phyloP scores from a whole-genome alignment of 2,329 filamentous ascomycete species.

The Biscogniauxia marginata region DNA sequence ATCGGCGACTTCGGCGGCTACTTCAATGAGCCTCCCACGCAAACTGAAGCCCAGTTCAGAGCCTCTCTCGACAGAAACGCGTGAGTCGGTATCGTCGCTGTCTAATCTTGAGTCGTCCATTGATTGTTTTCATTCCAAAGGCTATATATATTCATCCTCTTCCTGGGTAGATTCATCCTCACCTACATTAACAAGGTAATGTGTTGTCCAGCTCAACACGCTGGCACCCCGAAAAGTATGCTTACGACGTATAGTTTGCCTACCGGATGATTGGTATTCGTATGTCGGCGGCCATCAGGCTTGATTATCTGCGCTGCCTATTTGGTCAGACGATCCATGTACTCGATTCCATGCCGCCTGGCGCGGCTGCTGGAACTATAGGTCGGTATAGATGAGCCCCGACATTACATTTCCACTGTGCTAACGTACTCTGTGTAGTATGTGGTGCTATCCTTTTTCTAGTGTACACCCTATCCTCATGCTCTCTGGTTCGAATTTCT shows the following conservation, averaged over 20 bases:
- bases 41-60: conserved; percentile 40
- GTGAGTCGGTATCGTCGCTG: conserved; percentile 29
- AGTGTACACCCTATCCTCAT: not conserved
- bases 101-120: not conserved
- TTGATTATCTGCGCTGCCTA: conserved; percentile 62
- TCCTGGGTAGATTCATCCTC: conserved; percentile 63
- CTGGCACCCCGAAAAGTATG: not conserved
- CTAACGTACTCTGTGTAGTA: not conserved
- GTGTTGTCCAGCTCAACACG: not conserved
- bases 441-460: not conserved
- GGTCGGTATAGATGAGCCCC: not conserved
- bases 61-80: conserved; percentile 44
- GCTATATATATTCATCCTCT: conserved; percentile 69
- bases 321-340: conserved; percentile 66
- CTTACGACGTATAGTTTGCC: conserved; percentile 42
- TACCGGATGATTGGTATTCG: conserved; percentile 63
- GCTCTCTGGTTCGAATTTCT: too few relatives aligned
- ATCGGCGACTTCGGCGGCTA: conserved; percentile 49
- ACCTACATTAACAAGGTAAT: conserved; percentile 59
- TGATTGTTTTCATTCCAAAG: conserved; percentile 33
- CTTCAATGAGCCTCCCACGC: conserved; percentile 34
- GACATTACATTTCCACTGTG: not conserved
- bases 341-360: conserved; percentile 64
- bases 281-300: conserved; percentile 59
- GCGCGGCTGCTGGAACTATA: conserved; percentile 61